These are phyloP conservation scores for Lachnellula arida DNA, from an alignment of 2,329 filamentous ascomycete species.

Conservation along the genomic window DNA sequence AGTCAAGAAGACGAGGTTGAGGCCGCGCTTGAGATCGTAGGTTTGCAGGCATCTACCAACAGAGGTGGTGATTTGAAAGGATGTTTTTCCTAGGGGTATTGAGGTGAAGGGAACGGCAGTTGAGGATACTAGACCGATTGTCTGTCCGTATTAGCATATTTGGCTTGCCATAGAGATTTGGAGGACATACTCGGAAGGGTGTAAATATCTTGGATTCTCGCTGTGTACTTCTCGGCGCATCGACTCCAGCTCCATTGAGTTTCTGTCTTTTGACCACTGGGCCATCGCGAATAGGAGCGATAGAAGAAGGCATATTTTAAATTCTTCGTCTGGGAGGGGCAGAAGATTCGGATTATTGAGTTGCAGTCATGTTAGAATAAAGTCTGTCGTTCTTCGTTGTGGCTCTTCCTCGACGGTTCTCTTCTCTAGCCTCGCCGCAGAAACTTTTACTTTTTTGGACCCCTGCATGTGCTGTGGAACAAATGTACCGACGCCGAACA, in stretches of 20 bases:
- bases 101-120: slow-evolving; percentile 87
- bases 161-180: neutral
- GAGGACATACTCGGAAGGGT: slow-evolving; percentile 72
- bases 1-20: slow-evolving; percentile 91
- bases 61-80: slow-evolving; percentile 95
- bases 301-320: slow-evolving; percentile 41
- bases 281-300: slow-evolving; percentile 40
- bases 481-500: too few relatives aligned
- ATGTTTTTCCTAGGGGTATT: slow-evolving; percentile 84
- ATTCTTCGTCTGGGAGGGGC: neutral
- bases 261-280: slow-evolving; percentile 76
- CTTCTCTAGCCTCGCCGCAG: too few relatives aligned
- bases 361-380: neutral
- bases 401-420: too few relatives aligned
- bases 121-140: slow-evolving; percentile 87
- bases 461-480: too few relatives aligned
- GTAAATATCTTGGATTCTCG: slow-evolving; percentile 79
- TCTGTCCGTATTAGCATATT: slow-evolving; percentile 48
- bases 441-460: too few relatives aligned
- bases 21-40: slow-evolving; percentile 84
- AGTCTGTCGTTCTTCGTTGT: too few relatives aligned
- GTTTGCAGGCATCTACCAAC: slow-evolving; percentile 88
- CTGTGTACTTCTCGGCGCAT: slow-evolving; percentile 36
- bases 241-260: slow-evolving; percentile 40
- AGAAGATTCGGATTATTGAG: neutral